phyloP scores from a whole-genome alignment of 257 asterid genomes.

The Solanum pimpinellifolium region DNA sequence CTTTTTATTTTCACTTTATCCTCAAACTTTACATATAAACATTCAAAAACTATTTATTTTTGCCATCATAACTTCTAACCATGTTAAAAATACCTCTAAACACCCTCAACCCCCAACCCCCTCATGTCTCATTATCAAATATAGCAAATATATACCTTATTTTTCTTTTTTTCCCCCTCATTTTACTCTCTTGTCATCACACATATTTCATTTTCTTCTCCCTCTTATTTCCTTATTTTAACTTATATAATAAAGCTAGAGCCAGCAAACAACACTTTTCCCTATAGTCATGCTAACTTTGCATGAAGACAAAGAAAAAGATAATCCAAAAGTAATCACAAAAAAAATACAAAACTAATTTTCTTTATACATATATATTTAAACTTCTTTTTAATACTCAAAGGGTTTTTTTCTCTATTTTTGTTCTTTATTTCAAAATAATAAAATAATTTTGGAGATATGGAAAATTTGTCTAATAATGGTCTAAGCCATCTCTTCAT shows the following conservation, averaged over 20 bases:
- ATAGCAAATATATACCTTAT: not conserved
- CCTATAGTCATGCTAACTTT: not conserved
- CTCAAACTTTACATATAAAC: not conserved
- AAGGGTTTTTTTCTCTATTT: not conserved
- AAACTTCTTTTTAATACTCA: not conserved
- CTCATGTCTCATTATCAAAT: not conserved
- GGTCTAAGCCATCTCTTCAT: conserved; percentile 83
- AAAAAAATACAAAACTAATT: not conserved
- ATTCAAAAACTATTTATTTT: too few relatives aligned
- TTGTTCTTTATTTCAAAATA: not conserved
- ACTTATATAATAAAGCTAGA: not conserved
- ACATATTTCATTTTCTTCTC: not conserved
- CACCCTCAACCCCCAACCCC: not conserved
- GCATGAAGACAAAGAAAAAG: not conserved
- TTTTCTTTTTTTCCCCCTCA: not conserved
- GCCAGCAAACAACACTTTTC: not conserved
- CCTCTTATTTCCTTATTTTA: not conserved
- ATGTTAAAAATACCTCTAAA: not conserved
- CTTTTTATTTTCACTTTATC: too few relatives aligned
- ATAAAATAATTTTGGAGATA: not conserved
- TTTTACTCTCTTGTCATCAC: not conserved
- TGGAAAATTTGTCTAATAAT: conserved; percentile 13
- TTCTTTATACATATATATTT: not conserved
- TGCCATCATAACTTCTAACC: not conserved
- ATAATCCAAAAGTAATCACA: not conserved